Conservation (phyloP, 2,329 filamentous ascomycete species). For the Xylariaceae sp. region DNA sequence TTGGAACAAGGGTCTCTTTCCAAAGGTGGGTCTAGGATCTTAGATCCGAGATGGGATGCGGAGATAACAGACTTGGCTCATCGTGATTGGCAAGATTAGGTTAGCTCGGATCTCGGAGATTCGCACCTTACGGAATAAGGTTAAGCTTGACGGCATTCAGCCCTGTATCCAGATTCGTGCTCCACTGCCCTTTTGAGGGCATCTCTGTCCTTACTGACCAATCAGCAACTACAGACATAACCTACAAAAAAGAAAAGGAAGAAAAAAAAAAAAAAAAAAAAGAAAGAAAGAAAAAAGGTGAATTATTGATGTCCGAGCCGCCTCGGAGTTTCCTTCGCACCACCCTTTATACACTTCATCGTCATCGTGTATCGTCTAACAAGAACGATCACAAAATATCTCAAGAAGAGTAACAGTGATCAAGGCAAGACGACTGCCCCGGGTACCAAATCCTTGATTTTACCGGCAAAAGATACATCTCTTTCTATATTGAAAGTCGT, state of each 20-base stretch:
- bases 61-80: slow-evolving; percentile 4
- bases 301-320: neutral
- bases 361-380: neutral
- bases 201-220: neutral
- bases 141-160: neutral
- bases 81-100: neutral
- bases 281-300: too few relatives aligned
- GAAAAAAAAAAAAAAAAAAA: too few relatives aligned
- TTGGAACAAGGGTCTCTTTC: too few relatives aligned
- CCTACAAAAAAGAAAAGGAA: too few relatives aligned
- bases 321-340: neutral
- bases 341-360: too few relatives aligned
- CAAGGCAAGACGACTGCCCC: neutral
- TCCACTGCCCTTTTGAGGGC: neutral
- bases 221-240: neutral
- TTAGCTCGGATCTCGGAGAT: slow-evolving; percentile 25
- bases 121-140: slow-evolving; percentile 11
- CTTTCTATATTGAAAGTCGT: too few relatives aligned
- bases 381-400: neutral
- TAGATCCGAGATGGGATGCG: slow-evolving; percentile 19
- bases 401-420: neutral
- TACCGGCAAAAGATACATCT: too few relatives aligned
- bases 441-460: too few relatives aligned
- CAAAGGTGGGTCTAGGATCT: neutral
- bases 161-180: too few relatives aligned